Conservation (phyloP, 1,139 yeast species). For the Hemisphaericaspora lyxosophila region DNA sequence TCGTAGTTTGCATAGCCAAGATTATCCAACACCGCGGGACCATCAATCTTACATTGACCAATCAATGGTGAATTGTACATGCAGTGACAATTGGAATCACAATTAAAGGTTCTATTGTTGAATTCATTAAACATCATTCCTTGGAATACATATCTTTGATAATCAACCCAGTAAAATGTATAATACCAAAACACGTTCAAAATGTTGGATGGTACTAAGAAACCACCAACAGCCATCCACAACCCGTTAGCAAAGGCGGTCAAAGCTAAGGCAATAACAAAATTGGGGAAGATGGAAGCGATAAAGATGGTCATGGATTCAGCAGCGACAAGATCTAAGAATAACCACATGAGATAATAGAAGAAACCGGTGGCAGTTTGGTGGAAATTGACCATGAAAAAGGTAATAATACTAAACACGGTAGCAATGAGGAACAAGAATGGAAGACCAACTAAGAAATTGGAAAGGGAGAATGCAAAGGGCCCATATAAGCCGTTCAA, state of each 20-base stretch:
- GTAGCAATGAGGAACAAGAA: slow-evolving; percentile 33
- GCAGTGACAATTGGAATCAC: slow-evolving; percentile 34
- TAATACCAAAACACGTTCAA: slow-evolving; percentile 40
- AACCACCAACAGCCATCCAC: slow-evolving; percentile 48
- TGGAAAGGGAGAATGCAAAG: slow-evolving; percentile 31
- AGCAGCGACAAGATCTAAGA: slow-evolving; percentile 39
- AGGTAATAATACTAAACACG: slow-evolving; percentile 32
- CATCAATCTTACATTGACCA: slow-evolving; percentile 29
- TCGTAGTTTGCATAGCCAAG: slow-evolving; percentile 27
- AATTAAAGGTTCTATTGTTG: slow-evolving; percentile 24
- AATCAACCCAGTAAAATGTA: slow-evolving; percentile 41
- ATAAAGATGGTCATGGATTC: slow-evolving; percentile 39
- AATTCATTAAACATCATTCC: slow-evolving; percentile 46
- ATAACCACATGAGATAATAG: slow-evolving; percentile 36
- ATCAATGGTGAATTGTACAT: slow-evolving; percentile 30
- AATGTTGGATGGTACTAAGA: slow-evolving; percentile 30
- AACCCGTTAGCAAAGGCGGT: slow-evolving; percentile 43
- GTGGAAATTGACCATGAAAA: slow-evolving; percentile 33
- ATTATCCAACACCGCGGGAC: slow-evolving; percentile 29
- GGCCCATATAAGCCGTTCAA: slow-evolving; percentile 40
- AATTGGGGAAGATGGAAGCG: slow-evolving; percentile 33
- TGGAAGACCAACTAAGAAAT: slow-evolving; percentile 38
- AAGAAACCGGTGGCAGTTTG: slow-evolving; percentile 29
- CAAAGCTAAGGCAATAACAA: slow-evolving; percentile 38
- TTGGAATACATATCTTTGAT: slow-evolving; percentile 41